Evolutionary conservation across 2,329 filamentous ascomycete species (phyloP).

Genomic region (Didymella glomerata): DNA sequence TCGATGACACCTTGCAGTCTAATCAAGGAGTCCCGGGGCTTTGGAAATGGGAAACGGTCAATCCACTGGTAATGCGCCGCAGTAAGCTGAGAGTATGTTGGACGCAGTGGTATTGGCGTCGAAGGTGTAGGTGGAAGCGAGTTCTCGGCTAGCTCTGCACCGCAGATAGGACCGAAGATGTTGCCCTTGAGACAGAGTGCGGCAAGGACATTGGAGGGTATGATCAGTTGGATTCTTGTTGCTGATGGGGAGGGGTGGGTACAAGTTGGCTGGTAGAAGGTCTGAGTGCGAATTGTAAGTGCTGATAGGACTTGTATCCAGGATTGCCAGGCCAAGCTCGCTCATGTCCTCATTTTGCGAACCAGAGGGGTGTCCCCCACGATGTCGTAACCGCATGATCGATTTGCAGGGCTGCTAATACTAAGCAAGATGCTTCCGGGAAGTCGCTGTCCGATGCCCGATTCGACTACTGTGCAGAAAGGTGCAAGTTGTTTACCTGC

Average conservation of each 20-base stretch:
- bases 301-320: background rate
- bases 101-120: slow-evolving; percentile 40
- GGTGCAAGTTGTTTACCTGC: background rate
- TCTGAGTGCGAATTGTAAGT: background rate
- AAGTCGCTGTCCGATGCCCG: slow-evolving; percentile 23
- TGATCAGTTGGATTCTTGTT: background rate
- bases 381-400: background rate
- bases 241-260: background rate
- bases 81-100: slow-evolving; percentile 47
- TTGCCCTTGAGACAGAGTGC: slow-evolving; percentile 13
- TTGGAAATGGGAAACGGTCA: slow-evolving; percentile 54
- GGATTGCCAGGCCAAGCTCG: background rate
- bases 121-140: background rate
- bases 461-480: background rate
- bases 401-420: background rate
- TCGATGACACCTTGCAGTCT: slow-evolving; percentile 42
- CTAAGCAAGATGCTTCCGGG: slow-evolving; percentile 27
- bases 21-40: slow-evolving; percentile 53
- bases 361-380: background rate
- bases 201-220: slow-evolving; percentile 17
- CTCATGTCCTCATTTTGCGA: background rate
- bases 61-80: slow-evolving; percentile 52
- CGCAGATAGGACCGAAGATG: background rate
- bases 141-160: slow-evolving; percentile 1
- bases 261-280: slow-evolving; percentile 5